These are phyloP conservation scores for Cornus florida DNA, from an alignment of 148 eudicot species.

Conservation along the genomic window DNA sequence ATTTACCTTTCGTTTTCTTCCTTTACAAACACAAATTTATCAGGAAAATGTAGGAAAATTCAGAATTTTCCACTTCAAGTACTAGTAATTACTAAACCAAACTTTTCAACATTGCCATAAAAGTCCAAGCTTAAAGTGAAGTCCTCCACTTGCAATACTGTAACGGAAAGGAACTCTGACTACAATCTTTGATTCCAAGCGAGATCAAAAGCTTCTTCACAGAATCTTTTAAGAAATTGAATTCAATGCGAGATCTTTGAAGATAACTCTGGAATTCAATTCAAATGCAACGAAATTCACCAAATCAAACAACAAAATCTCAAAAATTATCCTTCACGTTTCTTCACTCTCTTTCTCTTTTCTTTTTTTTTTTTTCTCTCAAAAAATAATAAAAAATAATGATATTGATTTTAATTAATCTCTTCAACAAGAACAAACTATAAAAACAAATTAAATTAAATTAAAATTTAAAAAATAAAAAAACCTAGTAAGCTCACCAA, in stretches of 20 bases:
- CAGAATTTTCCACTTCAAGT: background rate
- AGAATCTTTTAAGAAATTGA: background rate
- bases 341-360: background rate
- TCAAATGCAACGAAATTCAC: slow-evolving; percentile 18
- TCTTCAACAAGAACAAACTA: background rate
- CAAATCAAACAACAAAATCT: slow-evolving; percentile 7
- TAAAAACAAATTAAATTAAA: background rate
- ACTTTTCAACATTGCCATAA: background rate
- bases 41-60: background rate
- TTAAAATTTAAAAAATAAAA: background rate
- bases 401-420: slow-evolving; percentile 4
- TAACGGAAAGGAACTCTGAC: background rate
- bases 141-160: background rate
- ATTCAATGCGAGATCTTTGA: background rate
- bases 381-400: background rate
- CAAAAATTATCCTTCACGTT: slow-evolving; percentile 4
- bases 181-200: background rate
- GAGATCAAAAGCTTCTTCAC: background rate
- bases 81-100: background rate
- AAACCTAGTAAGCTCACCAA: background rate
- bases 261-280: background rate
- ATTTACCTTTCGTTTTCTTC: background rate
- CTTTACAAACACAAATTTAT: background rate
- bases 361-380: background rate
- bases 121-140: background rate